Evolutionary conservation across 192 early-diverging fungal species (phyloP).

Genomic region (Glomus cerebriforme): DNA sequence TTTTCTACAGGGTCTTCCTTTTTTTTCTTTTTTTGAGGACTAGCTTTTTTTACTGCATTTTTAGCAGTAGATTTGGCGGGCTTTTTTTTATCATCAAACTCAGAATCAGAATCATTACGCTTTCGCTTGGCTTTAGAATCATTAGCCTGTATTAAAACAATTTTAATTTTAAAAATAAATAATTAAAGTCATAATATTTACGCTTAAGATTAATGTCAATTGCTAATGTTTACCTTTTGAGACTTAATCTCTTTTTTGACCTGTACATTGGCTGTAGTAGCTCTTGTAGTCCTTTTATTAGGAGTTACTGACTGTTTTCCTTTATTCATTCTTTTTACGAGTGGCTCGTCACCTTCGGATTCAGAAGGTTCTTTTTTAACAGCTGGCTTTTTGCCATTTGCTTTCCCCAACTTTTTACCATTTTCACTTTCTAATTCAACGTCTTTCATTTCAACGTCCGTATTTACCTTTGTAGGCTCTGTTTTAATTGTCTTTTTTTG

Average conservation of each 20-base stretch:
- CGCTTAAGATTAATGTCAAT: neutral
- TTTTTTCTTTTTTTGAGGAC: conserved; percentile 10
- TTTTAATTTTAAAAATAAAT: no score
- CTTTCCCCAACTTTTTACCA: neutral
- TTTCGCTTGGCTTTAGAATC: conserved; percentile 5
- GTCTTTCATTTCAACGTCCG: neutral
- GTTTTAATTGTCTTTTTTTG: conserved; percentile 16
- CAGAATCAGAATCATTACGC: conserved; percentile 18
- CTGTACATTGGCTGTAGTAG: neutral
- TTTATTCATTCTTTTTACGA: neutral
- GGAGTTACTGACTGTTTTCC: neutral
- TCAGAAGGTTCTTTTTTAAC: neutral
- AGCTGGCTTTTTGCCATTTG: neutral
- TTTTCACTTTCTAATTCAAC: neutral
- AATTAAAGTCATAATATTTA: neutral
- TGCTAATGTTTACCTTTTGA: neutral
- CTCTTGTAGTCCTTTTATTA: neutral
- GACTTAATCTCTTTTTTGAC: neutral
- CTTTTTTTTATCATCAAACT: neutral
- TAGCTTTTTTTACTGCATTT: neutral
- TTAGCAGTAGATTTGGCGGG: neutral
- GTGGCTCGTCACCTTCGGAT: neutral
- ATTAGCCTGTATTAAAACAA: neutral
- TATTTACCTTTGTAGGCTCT: neutral
- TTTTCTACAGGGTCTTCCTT: neutral